Percentiles rank a stretch among this genome's conserved stretches.
phyloP scores from a whole-genome alignment of 2,329 filamentous ascomycete species.

The Sarocladium strictum region DNA sequence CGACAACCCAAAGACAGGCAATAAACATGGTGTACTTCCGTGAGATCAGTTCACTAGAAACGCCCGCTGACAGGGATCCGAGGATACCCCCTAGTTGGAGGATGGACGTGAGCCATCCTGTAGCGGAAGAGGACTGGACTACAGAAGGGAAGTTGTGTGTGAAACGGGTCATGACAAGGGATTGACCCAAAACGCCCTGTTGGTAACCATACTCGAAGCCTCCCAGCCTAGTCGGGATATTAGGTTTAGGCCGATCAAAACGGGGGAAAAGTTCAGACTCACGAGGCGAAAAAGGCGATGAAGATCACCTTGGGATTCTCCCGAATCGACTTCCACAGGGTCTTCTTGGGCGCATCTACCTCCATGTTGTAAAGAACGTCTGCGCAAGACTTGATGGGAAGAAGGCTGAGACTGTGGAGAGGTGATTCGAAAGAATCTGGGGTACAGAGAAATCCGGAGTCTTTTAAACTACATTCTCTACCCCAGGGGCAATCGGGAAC shows the following conservation, averaged over 20 bases:
- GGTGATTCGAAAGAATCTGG: not conserved
- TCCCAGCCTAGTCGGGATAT: constrained; percentile 31
- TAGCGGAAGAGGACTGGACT: constrained; percentile 37
- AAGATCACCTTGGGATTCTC: constrained; percentile 31
- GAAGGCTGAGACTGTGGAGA: not conserved
- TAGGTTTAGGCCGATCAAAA: not conserved
- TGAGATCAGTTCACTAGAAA: constrained; percentile 42
- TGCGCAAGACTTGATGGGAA: not conserved
- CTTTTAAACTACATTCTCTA: not conserved
- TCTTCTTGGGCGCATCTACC: not conserved
- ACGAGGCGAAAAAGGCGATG: constrained; percentile 35
- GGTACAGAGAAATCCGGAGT: not conserved
- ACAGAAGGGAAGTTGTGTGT: constrained; percentile 42
- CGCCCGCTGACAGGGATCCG: constrained; percentile 40
- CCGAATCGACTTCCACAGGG: constrained; percentile 22
- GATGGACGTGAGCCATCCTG: constrained; percentile 46
- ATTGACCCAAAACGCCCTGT: constrained; percentile 48
- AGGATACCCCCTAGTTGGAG: constrained; percentile 44
- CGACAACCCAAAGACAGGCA: constrained; percentile 39
- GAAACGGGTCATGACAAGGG: constrained; percentile 47
- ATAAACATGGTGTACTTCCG: constrained; percentile 47
- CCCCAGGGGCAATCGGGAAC: not conserved
- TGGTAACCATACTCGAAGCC: constrained; percentile 49
- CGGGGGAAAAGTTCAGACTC: constrained; percentile 12
- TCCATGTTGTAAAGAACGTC: not conserved